Percentiles rank a stretch among this genome's conserved stretches.
Evolutionary conservation across 2,329 filamentous ascomycete genomes (phyloP).

Genomic region (Alternaria triticina): DNA sequence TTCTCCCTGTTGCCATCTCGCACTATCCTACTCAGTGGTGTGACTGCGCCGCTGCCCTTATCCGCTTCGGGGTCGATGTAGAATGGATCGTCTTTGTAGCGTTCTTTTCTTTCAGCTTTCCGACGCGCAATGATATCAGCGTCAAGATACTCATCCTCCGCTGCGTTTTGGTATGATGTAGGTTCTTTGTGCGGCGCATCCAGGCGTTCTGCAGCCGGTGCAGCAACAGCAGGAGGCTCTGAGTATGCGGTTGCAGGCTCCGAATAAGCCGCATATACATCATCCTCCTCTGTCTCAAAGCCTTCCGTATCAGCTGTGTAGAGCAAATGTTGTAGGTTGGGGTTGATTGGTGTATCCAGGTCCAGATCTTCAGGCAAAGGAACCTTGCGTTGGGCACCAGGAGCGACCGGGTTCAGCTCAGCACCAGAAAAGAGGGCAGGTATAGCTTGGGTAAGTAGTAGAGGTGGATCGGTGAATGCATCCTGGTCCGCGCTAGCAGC

Average conservation of each 20-base stretch:
- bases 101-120: constrained; percentile 77
- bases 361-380: constrained; percentile 77
- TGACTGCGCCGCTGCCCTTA: constrained; percentile 66
- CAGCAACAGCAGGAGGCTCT: constrained; percentile 20
- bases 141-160: constrained; percentile 66
- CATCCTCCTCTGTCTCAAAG: constrained; percentile 52
- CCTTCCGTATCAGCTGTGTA: constrained; percentile 55
- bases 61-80: constrained; percentile 72
- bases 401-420: constrained; percentile 90
- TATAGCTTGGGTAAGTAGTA: constrained; percentile 88
- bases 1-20: constrained; percentile 68
- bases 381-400: constrained; percentile 83
- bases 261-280: constrained; percentile 56
- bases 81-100: constrained; percentile 92
- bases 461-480: constrained; percentile 76
- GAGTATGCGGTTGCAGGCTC: constrained; percentile 45
- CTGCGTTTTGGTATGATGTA: constrained; percentile 54
- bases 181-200: constrained; percentile 47
- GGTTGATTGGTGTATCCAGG: constrained; percentile 81
- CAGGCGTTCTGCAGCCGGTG: constrained; percentile 53
- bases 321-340: constrained; percentile 72
- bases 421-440: constrained; percentile 84
- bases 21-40: constrained; percentile 79
- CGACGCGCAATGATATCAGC: constrained; percentile 75
- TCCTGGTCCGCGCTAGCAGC: constrained; percentile 62